phyloP scores from a whole-genome alignment of 345 rosid species.

The Carallia brachiata region DNA sequence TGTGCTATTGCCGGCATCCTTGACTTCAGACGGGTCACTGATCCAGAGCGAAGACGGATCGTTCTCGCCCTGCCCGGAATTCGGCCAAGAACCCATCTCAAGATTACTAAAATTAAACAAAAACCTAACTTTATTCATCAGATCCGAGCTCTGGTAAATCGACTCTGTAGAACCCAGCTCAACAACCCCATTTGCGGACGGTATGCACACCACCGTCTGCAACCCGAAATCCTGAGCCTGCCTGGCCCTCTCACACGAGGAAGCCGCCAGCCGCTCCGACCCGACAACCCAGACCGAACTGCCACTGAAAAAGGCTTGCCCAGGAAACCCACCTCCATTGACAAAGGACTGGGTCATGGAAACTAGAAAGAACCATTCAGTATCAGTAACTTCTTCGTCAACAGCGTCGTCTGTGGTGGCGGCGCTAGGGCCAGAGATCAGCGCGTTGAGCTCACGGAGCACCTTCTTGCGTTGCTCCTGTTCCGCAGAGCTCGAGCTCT shows the following conservation, averaged over 20 bases:
- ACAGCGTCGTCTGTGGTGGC: constrained; percentile 51
- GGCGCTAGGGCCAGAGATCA: constrained; percentile 60
- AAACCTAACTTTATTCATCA: constrained; percentile 61
- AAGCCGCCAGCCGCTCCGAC: constrained; percentile 46
- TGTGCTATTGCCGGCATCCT: constrained; percentile 28
- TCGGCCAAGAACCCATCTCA: constrained; percentile 57
- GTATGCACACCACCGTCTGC: constrained; percentile 75
- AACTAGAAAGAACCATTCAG: constrained; percentile 95
- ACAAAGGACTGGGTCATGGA: constrained; percentile 86
- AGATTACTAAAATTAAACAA: constrained; percentile 58
- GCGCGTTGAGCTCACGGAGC: constrained; percentile 72
- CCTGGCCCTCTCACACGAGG: constrained; percentile 66
- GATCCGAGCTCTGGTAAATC: constrained; percentile 68
- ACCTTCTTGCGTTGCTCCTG: constrained; percentile 85
- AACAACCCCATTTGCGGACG: constrained; percentile 73
- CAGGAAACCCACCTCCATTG: constrained; percentile 64
- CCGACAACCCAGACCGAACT: constrained; percentile 70
- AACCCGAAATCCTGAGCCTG: constrained; percentile 77
- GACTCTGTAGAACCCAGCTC: constrained; percentile 82
- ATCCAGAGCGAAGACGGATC: constrained; percentile 75
- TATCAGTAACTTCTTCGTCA: constrained; percentile 90
- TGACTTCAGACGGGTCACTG: constrained; percentile 55
- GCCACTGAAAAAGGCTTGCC: constrained; percentile 60
- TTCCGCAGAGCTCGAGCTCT: constrained; percentile 38
- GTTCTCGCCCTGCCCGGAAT: constrained; percentile 76